These are phyloP conservation scores for Pleurotus pulmonarius DNA, from an alignment of 768 basidiomycete species.

Conservation along the genomic window DNA sequence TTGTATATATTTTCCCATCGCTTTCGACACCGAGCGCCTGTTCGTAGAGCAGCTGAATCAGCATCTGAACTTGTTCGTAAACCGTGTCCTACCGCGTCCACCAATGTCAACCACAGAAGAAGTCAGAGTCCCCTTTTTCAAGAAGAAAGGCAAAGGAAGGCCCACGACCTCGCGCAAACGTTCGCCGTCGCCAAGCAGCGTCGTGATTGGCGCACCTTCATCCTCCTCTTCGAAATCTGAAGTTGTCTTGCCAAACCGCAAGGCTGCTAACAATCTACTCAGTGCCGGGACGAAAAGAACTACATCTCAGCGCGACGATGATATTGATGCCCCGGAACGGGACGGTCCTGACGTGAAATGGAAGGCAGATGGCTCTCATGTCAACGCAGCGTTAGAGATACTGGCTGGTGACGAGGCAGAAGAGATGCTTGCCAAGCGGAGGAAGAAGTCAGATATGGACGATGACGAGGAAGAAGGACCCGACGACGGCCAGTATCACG, in stretches of 20 bases:
- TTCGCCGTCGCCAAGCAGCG: conserved; percentile 53
- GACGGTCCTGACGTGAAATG: conserved; percentile 73
- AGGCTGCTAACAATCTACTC: conserved; percentile 63
- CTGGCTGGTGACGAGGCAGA: conserved; percentile 81
- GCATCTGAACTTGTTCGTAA: background rate
- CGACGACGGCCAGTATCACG: conserved; percentile 86
- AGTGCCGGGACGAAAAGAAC: conserved; percentile 48
- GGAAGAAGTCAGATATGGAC: conserved; percentile 50
- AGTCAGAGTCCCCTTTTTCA: conserved; percentile 81
- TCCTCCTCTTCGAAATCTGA: conserved; percentile 52
- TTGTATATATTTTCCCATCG: background rate
- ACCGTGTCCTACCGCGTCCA: conserved; percentile 15
- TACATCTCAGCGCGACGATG: conserved; percentile 61
- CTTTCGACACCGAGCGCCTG: background rate
- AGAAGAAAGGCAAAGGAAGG: conserved; percentile 72
- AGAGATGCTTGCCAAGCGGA: conserved; percentile 69
- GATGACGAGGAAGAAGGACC: conserved; percentile 55
- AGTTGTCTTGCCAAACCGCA: conserved; percentile 77
- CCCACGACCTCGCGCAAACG: conserved; percentile 76
- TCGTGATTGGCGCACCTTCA: background rate
- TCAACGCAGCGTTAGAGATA: conserved; percentile 69
- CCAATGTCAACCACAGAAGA: conserved; percentile 35
- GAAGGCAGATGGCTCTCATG: conserved; percentile 74
- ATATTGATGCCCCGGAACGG: conserved; percentile 45
- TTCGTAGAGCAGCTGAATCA: background rate